Conservation (phyloP, 2,329 filamentous ascomycete species). For the Colletotrichum nymphaeae region DNA sequence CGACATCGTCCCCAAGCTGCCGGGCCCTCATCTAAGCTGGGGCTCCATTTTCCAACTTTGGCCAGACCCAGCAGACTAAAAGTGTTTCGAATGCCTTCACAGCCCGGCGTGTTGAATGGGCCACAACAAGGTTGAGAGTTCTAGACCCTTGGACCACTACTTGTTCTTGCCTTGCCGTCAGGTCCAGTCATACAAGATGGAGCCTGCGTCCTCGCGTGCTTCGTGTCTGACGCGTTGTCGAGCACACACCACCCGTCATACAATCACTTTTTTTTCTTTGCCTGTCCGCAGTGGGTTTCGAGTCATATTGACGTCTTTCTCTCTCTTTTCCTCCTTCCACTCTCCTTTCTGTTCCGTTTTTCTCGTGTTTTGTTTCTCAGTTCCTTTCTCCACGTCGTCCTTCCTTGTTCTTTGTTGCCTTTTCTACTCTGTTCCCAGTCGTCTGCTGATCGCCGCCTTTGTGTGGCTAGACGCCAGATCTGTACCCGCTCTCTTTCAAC, state of each 20-base stretch:
- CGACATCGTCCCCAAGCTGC: slow-evolving; percentile 15
- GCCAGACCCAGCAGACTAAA: slow-evolving; percentile 4
- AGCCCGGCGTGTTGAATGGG: slow-evolving; percentile 28
- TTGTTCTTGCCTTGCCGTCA: neutral
- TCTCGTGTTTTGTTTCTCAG: slow-evolving; percentile 19
- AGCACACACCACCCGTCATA: slow-evolving; percentile 17
- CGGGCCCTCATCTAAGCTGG: slow-evolving; percentile 16
- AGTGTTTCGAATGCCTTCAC: slow-evolving; percentile 33
- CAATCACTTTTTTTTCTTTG: neutral
- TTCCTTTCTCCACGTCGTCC: neutral
- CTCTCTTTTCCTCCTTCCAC: slow-evolving; percentile 2
- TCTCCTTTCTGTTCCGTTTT: slow-evolving; percentile 21
- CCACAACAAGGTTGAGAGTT: slow-evolving; percentile 13
- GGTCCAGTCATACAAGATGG: slow-evolving; percentile 33
- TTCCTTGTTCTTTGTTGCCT: slow-evolving; percentile 3
- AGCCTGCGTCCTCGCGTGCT: slow-evolving; percentile 5
- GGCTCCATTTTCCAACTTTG: neutral
- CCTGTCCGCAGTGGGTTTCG: neutral
- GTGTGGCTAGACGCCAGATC: neutral
- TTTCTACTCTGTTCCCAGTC: slow-evolving; percentile 7
- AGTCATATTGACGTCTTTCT: slow-evolving; percentile 31
- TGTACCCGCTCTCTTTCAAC: neutral
- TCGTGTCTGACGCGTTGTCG: slow-evolving; percentile 27
- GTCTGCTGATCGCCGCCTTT: slow-evolving; percentile 17
- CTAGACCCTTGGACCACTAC: slow-evolving; percentile 3